Conservation (phyloP, 1,284 basidiomycete species). For the Cutaneotrichosporon arboriforme region DNA sequence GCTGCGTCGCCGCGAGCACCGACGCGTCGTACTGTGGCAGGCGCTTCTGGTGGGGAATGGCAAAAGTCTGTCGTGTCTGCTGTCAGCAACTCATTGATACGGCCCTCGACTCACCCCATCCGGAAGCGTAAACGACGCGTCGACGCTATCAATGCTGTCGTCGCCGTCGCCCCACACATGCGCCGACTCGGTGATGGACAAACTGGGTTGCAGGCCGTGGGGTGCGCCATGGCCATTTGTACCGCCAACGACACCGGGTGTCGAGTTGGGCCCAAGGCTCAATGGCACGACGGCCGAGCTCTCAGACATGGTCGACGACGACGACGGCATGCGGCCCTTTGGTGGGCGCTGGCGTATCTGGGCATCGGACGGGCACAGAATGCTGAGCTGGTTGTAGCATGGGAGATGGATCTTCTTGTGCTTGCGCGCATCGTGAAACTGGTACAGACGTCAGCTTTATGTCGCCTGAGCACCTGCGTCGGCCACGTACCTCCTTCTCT, state of each 20-base stretch:
- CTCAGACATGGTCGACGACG: slow-evolving; percentile 14
- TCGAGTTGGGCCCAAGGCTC: slow-evolving; percentile 4
- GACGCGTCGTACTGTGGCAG: slow-evolving; percentile 12
- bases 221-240: slow-evolving; percentile 5
- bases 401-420: slow-evolving; percentile 37
- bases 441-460: slow-evolving; percentile 5
- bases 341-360: slow-evolving; percentile 5
- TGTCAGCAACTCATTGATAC: neutral
- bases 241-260: neutral
- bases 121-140: slow-evolving; percentile 25
- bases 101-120: slow-evolving; percentile 21
- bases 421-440: slow-evolving; percentile 28
- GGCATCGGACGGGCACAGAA: slow-evolving; percentile 26
- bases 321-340: slow-evolving; percentile 13
- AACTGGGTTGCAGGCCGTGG: slow-evolving; percentile 11
- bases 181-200: slow-evolving; percentile 7
- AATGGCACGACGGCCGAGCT: slow-evolving; percentile 14
- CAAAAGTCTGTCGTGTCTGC: slow-evolving; percentile 11
- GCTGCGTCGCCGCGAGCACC: slow-evolving; percentile 1
- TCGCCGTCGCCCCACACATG: slow-evolving; percentile 13
- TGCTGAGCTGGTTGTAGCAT: slow-evolving; percentile 29
- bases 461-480: too few species aligned
- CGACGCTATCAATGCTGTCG: slow-evolving; percentile 18
- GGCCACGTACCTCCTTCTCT: slow-evolving; percentile 18
- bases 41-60: slow-evolving; percentile 20